phyloP scores from a whole-genome alignment of 192 early-diverging fungal species.

The Entrophospora sp. region DNA sequence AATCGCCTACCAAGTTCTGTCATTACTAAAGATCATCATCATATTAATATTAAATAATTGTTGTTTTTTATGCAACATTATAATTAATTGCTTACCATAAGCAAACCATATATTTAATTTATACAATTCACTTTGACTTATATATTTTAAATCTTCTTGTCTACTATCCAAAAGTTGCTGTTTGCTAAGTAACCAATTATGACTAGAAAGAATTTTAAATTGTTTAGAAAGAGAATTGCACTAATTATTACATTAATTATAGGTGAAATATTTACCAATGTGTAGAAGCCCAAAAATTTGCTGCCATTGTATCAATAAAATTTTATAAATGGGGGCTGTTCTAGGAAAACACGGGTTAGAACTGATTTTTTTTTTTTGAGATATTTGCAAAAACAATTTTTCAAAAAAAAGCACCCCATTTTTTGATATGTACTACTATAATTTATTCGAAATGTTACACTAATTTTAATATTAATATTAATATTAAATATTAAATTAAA shows the following conservation, averaged over 20 bases:
- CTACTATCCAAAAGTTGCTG: constrained; percentile 38
- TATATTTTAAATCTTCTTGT: constrained; percentile 45
- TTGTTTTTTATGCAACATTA: no score
- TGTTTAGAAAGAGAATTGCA: no score
- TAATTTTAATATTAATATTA: no score
- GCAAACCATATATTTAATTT: constrained; percentile 60
- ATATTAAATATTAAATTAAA: no score
- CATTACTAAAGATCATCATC: constrained; percentile 50
- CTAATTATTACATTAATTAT: no score
- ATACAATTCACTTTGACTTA: constrained; percentile 40
- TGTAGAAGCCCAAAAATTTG: constrained; percentile 67
- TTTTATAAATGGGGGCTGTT: constrained; percentile 11
- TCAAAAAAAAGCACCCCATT: no score
- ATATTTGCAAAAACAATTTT: no score
- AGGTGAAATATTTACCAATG: no score
- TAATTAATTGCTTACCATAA: constrained; percentile 44
- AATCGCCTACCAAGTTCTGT: constrained; percentile 62
- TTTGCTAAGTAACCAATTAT: constrained; percentile 55
- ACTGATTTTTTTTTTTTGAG: no score
- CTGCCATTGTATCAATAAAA: constrained; percentile 42
- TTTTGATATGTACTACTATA: no score
- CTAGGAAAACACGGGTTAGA: constrained; percentile 27
- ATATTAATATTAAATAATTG: constrained; percentile 10
- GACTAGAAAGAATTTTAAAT: constrained; percentile 24
- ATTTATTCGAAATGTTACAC: no score